Base-by-base conservation (phyloP, 2,329 filamentous ascomycete species). In the Epichloe aotearoae region DNA sequence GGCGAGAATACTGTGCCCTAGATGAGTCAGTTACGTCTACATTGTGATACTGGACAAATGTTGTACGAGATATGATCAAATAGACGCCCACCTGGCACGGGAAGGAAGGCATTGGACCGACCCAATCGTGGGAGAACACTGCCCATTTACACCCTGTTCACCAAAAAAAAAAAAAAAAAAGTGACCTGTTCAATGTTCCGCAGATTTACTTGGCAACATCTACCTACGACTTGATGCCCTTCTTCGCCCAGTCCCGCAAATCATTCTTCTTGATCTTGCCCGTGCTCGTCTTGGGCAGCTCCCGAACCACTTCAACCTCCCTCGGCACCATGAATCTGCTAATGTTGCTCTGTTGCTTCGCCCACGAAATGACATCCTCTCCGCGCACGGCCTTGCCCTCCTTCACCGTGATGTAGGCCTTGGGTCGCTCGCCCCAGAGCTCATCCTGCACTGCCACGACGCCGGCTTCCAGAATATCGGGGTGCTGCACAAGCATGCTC, bases 261-360 rank as follows among this genome's bases (percentile, higher is more conserved):
- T 95, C 80, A 61, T 95, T 97, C 80, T 98, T 98, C 77, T 88
- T 84, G 53, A 97, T 77, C 76, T 98, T 98, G 3, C 93, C 93
- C 1, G 93, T 98, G 66, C 86, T 93, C 30, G 93, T 98, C 77
- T 98, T 98, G 10, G 93, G 93, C 56, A 98, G 72, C 66, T 96
- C 90, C 5, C 71, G 58, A n/a, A 98, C 80, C 42, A 97, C 73
- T 66, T 95, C 87, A 1, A 83, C 77, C 62, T 84, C 81, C 40
- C 76, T 66, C 26, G 80, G 81, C 14, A 85, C 83, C 93, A 97
- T 97, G 64, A 96, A 98, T 56, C 82, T 82, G 69, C 86, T 90
- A 58, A 98, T 95, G 30, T 75, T 74, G 62, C 84, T 86, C 59
- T 86, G 77, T 56, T 84, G 73, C 66, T 84, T 90, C 3, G 90